Evolutionary conservation across 495 filamentous ascomycete species (phyloP).

Genomic region (Penicillium herquei): DNA sequence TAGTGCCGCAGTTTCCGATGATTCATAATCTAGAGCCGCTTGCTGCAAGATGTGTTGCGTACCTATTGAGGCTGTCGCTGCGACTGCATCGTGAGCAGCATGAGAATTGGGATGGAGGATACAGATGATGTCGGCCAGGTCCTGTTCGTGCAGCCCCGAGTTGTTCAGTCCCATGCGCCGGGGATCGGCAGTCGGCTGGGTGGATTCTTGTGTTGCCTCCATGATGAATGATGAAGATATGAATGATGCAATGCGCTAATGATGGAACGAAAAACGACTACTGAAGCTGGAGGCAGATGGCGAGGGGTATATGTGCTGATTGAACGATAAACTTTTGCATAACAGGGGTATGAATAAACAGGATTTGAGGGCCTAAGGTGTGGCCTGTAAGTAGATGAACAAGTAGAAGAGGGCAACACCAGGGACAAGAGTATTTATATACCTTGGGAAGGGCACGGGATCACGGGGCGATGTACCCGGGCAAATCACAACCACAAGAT

Average conservation of each 20-base stretch:
- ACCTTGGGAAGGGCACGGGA: background rate
- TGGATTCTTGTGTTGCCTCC: slow-evolving; percentile 65
- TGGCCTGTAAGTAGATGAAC: slow-evolving; percentile 1
- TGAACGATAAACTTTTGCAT: slow-evolving; percentile 19
- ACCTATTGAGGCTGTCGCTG: slow-evolving; percentile 33
- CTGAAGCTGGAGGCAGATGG: slow-evolving; percentile 18
- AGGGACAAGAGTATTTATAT: slow-evolving; percentile 1
- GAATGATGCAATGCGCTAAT: slow-evolving; percentile 15
- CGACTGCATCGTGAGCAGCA: slow-evolving; percentile 66
- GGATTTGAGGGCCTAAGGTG: background rate
- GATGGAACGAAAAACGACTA: slow-evolving; percentile 19
- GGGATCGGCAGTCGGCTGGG: slow-evolving; percentile 79
- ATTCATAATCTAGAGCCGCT: slow-evolving; percentile 35
- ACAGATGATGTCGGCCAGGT: slow-evolving; percentile 84
- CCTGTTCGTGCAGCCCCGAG: slow-evolving; percentile 75
- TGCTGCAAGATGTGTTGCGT: slow-evolving; percentile 61
- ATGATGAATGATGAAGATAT: slow-evolving; percentile 20
- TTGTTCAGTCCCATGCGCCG: slow-evolving; percentile 71
- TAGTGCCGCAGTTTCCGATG: slow-evolving; percentile 43
- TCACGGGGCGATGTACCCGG: slow-evolving; percentile 4
- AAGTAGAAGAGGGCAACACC: background rate
- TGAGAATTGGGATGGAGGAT: slow-evolving; percentile 78
- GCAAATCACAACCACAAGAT: background rate
- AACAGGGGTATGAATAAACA: slow-evolving; percentile 19
- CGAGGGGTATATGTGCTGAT: slow-evolving; percentile 25